Base-by-base conservation (phyloP, 2,329 filamentous ascomycete genomes). In the Coniella vitis region DNA sequence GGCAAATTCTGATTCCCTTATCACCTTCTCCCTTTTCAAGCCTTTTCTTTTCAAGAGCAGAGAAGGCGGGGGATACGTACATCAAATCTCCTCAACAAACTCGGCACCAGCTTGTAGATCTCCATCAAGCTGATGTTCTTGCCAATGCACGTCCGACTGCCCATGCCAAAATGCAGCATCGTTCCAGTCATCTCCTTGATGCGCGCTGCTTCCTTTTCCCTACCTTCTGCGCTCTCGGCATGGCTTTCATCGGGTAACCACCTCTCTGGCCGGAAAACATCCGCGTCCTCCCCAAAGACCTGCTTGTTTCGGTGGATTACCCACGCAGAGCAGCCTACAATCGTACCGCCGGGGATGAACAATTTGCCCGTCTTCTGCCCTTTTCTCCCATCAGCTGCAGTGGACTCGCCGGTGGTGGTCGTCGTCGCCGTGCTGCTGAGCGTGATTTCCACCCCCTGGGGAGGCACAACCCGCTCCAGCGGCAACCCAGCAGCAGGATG, bases 151-250 rank as follows among this genome's bases (percentile, higher is more conserved):
- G 84, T 87, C 57, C 84, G 68, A 10, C 78, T 76, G 0, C 84
- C 84, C 65, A 84, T 84, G 1, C 84, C 84, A 62, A 88, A 88
- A 56, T 87, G 83, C 61, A 86, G 72, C 81, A 86, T 82, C n/a
- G 72, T 73, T 1, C 77, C 79, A 57, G 81, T 81, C 83, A 86
- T 86, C 61, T 79, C 75, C 64, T 74, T 76, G 39, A 86, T 67
- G 54, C 78, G 71, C 51, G 72, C 71, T 21, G 80, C 74, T 40
- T 74, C 72, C 0, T 57, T 64, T 14, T 63, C 65, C 4, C 57
- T 90, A 85, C 66, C 61, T 21, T 60, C 59, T 0, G 47, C 25
- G 25, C 5, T 29, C 25, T 29, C 25, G n/a, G n/a, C n/a, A 29
- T 29, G 25, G 25, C 25, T 62, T 49, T 71, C 66, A 13, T 73